Conservation (phyloP, 2,329 filamentous ascomycete species). For the Lasiodiplodia citricola region DNA sequence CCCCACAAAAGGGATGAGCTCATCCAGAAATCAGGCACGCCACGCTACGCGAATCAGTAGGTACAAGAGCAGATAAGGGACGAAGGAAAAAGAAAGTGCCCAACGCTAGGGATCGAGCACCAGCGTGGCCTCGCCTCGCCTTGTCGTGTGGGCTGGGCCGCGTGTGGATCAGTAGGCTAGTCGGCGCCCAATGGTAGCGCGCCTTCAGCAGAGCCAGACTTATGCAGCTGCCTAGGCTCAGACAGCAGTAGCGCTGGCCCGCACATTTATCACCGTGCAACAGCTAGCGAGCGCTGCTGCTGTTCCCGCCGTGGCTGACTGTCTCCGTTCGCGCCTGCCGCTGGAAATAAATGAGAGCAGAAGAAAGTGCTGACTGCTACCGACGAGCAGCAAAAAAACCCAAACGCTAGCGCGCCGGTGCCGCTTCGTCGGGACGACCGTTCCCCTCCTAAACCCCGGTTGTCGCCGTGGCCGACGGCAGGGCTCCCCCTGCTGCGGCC, state of each 20-base stretch:
- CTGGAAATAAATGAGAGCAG: too few species aligned
- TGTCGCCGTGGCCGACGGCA: background rate
- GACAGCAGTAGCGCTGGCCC: too few species aligned
- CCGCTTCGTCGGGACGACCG: constrained; percentile 11
- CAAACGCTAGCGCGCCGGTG: background rate
- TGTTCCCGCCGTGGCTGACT: too few species aligned
- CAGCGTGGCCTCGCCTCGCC: too few species aligned
- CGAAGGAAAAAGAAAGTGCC: background rate
- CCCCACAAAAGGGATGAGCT: constrained; percentile 4
- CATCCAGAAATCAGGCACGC: background rate
- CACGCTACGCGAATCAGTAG: background rate
- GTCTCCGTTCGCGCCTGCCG: too few species aligned
- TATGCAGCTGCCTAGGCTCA: background rate
- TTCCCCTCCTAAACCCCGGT: background rate
- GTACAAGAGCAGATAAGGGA: background rate
- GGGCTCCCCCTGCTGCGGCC: too few species aligned
- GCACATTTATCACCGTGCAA: too few species aligned
- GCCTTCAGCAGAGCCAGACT: too few species aligned
- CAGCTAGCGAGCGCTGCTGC: too few species aligned
- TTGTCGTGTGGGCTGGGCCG: too few species aligned
- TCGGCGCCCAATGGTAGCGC: background rate
- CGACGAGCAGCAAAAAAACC: background rate
- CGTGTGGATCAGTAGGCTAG: background rate
- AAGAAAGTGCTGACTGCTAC: background rate
- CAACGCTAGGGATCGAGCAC: background rate